Conservation (phyloP, 345 rosid genomes). For the Camelina laxa region DNA sequence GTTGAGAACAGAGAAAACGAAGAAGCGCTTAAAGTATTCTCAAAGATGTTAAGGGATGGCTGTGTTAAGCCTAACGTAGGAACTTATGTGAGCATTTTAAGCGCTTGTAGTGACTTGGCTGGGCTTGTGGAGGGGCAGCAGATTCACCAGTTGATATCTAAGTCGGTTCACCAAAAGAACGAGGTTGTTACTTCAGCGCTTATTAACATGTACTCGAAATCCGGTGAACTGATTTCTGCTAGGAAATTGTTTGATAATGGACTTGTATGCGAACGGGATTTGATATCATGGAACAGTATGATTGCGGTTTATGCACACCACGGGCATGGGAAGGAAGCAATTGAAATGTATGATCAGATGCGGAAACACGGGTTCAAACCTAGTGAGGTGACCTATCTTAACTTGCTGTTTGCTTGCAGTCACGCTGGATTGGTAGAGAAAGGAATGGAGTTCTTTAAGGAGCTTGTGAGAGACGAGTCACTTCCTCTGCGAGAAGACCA, state of each 20-base stretch:
- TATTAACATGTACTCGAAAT: conserved; percentile 78
- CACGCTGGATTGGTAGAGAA: conserved; percentile 75
- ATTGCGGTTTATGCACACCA: conserved; percentile 79
- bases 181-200: conserved; percentile 64
- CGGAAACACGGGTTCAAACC: conserved; percentile 54
- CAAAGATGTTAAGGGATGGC: conserved; percentile 57
- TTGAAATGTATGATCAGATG: conserved; percentile 66
- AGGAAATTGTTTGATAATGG: conserved; percentile 63
- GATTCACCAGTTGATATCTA: conserved; percentile 65
- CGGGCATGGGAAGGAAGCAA: conserved; percentile 68
- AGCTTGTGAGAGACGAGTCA: conserved; percentile 53
- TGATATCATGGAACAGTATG: conserved; percentile 74
- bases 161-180: conserved; percentile 56
- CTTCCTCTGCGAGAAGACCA: conserved; percentile 66
- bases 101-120: conserved; percentile 73
- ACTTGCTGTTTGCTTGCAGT: conserved; percentile 70
- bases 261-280: conserved; percentile 51
- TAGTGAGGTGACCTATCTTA: conserved; percentile 65
- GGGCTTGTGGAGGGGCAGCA: conserved; percentile 74
- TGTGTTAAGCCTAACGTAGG: conserved; percentile 59
- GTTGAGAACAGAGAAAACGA: conserved; percentile 59
- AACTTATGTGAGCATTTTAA: conserved; percentile 64
- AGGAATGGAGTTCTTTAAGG: conserved; percentile 59
- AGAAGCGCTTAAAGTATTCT: conserved; percentile 59
- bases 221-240: conserved; percentile 60